Percentiles rank a stretch among this genome's conserved stretches.
phyloP scores from a whole-genome alignment of 176 grass and related monocot species.

The Avena sativa region DNA sequence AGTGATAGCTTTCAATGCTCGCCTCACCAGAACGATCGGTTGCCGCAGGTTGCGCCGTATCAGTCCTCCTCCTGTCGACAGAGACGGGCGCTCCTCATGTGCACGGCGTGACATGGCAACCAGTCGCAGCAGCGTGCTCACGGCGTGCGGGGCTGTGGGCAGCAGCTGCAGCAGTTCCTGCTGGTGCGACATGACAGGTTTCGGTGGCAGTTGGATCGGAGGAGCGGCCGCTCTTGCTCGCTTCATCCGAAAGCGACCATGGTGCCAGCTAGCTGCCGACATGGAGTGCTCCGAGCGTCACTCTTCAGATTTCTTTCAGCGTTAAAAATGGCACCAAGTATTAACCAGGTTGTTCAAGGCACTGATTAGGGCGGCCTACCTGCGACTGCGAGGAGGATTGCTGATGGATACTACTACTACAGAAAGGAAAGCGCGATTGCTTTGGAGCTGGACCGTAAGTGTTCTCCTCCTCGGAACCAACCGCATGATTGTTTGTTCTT shows the following conservation, averaged over 20 bases:
- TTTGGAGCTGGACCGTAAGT: too few species aligned
- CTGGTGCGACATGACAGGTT: neutral
- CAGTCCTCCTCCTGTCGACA: neutral
- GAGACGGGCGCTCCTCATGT: slow-evolving; percentile 53
- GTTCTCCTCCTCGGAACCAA: too few species aligned
- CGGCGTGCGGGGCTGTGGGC: neutral
- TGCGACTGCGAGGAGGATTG: too few species aligned
- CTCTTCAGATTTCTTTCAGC: too few species aligned
- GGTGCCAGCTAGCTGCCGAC: too few species aligned
- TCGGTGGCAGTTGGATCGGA: neutral
- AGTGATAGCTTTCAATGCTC: slow-evolving; percentile 39
- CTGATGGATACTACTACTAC: too few species aligned
- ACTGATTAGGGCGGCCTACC: too few species aligned
- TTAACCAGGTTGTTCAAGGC: too few species aligned
- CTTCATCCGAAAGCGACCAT: slow-evolving; percentile 20
- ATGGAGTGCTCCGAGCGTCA: neutral
- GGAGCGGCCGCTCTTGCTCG: slow-evolving; percentile 2
- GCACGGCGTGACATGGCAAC: slow-evolving; percentile 38
- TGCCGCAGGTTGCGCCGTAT: slow-evolving; percentile 31
- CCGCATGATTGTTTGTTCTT: too few species aligned
- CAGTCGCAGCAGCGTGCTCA: neutral
- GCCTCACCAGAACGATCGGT: neutral
- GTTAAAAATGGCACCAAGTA: too few species aligned
- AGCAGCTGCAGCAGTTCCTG: neutral
- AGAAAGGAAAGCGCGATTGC: too few species aligned